A percentile compares a stretch with the other conserved stretches of the same genome.
phyloP scores from a whole-genome alignment of 1,284 basidiomycete genomes.

The Anthracocystis panici-leucophaei region DNA sequence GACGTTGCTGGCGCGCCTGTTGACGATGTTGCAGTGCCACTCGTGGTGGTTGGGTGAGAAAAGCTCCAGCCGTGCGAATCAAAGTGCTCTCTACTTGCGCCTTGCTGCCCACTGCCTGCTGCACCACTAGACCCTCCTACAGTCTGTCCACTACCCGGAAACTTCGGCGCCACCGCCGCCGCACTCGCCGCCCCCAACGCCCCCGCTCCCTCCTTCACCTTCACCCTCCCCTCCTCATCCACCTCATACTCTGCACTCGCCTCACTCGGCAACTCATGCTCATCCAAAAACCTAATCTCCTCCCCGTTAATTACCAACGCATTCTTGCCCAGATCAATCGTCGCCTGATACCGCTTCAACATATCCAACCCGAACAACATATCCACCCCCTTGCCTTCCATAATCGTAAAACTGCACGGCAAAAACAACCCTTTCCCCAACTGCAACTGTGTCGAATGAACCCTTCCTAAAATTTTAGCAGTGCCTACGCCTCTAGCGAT shows the following conservation, averaged over 20 bases:
- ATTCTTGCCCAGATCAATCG: constrained; percentile 89
- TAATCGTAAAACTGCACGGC: constrained; percentile 92
- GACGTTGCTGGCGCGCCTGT: constrained; percentile 27
- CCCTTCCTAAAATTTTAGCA: constrained; percentile 90
- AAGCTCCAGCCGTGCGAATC: constrained; percentile 55
- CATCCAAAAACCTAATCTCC: constrained; percentile 87
- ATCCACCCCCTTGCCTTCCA: constrained; percentile 93
- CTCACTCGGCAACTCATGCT: constrained; percentile 86
- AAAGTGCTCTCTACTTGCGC: constrained; percentile 58
- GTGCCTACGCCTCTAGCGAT: constrained; percentile 96
- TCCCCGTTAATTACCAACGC: constrained; percentile 87
- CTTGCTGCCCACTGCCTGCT: neutral
- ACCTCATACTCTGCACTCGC: constrained; percentile 59
- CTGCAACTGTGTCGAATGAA: constrained; percentile 90
- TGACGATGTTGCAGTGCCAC: constrained; percentile 14
- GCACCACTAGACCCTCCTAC: neutral
- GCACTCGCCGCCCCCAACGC: constrained; percentile 40
- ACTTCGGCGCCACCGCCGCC: constrained; percentile 59
- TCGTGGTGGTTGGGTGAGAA: constrained; percentile 19
- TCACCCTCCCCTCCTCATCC: constrained; percentile 59
- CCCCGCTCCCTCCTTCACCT: neutral
- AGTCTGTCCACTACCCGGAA: constrained; percentile 77
- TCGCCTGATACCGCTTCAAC: constrained; percentile 96
- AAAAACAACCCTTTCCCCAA: constrained; percentile 81
- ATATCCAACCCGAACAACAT: constrained; percentile 96